Percentiles rank a stretch among this genome's conserved stretches.
These are phyloP conservation scores for Phellinidium pouzarii DNA, from an alignment of 1,284 basidiomycete genomes.

Conservation along the genomic window DNA sequence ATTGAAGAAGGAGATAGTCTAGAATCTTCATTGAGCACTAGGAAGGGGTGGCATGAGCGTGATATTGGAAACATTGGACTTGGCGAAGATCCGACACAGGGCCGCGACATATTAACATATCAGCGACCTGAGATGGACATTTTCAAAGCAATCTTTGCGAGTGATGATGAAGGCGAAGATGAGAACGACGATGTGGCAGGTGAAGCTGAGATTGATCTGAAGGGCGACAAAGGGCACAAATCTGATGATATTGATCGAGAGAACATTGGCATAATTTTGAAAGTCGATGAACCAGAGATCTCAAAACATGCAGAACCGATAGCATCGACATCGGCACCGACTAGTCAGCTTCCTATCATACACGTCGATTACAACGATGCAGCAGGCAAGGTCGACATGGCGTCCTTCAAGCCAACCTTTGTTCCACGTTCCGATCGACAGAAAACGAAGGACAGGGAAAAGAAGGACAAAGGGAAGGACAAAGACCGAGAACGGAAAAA, in stretches of 20 bases:
- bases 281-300: neutral
- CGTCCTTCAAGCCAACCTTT: constrained; percentile 77
- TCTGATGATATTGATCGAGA: neutral
- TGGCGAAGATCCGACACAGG: constrained; percentile 84
- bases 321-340: neutral
- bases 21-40: constrained; percentile 17
- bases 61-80: constrained; percentile 74
- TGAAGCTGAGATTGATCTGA: neutral
- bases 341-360: neutral
- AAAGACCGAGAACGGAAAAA: constrained; percentile 34
- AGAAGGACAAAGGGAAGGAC: constrained; percentile 38
- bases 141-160: constrained; percentile 93
- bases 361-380: constrained; percentile 13
- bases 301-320: neutral
- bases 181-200: constrained; percentile 25
- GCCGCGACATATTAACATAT: constrained; percentile 80
- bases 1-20: constrained; percentile 19
- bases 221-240: neutral
- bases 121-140: constrained; percentile 84
- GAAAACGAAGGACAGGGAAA: constrained; percentile 33
- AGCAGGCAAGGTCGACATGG: constrained; percentile 42
- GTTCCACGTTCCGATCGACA: constrained; percentile 45
- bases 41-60: constrained; percentile 31
- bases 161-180: constrained; percentile 78
- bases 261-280: neutral